phyloP scores from a whole-genome alignment of 495 filamentous ascomycete species.

The Xylaria flabelliformis region DNA sequence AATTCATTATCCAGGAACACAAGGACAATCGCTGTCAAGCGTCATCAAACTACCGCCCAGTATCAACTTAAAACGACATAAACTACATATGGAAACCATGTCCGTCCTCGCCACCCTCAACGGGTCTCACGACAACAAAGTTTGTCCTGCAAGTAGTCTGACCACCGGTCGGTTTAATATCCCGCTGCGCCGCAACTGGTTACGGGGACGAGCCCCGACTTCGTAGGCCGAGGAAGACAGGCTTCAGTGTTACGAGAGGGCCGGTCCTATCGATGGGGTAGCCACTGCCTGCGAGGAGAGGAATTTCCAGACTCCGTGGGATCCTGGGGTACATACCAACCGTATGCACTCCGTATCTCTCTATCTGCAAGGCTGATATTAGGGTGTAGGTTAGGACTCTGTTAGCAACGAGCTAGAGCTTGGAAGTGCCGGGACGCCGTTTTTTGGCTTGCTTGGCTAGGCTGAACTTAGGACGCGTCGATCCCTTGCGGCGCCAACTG shows the following conservation, averaged over 20 bases:
- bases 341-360: not conserved
- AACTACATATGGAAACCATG: not conserved
- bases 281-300: not conserved
- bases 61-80: not conserved
- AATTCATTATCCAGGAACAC: not conserved
- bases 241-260: slow-evolving; percentile 1
- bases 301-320: not conserved
- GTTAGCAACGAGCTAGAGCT: not conserved
- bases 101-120: not conserved
- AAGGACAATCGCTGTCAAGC: not conserved
- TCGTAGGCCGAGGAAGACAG: not conserved
- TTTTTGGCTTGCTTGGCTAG: not conserved
- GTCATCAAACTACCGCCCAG: not conserved
- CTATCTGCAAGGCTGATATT: slow-evolving; percentile 8
- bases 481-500: not conserved
- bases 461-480: slow-evolving; percentile 8
- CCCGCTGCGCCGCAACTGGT: slow-evolving; percentile 15
- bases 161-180: slow-evolving; percentile 26
- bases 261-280: not conserved
- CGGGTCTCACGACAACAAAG: not conserved
- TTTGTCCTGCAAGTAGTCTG: slow-evolving; percentile 1
- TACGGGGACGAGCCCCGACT: not conserved
- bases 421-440: not conserved
- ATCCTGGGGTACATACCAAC: not conserved
- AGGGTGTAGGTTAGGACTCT: not conserved